Evolutionary conservation across 352 stramenopile genomes (phyloP), one percentile per base, ranked within the genome.

Genomic region (Globisporangium nagaii): DNA sequence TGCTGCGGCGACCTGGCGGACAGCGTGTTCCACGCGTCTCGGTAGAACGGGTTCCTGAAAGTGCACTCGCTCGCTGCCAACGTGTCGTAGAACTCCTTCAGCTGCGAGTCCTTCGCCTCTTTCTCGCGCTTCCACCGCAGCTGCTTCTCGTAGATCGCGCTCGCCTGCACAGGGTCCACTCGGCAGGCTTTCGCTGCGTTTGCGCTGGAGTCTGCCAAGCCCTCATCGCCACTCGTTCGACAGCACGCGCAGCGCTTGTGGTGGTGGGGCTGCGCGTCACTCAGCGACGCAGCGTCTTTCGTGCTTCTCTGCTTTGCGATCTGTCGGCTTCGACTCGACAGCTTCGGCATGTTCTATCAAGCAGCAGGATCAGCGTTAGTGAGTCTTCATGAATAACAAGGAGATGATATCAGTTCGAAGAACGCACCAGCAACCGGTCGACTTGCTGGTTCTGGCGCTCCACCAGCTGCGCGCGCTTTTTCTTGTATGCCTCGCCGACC

Each of bases 41-140:
- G 47, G 39, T 79, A 79, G 8, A 67, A 76, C 28, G 80, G 80
- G 34, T 91, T 91, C 22, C 63, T 62, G 56, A 91, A 91, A 31
- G 63, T 80, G 47, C 80, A 82, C 43, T 70, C 63, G 11, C 56
- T 45, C 39, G 66, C 53, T 32, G 49, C 45, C 28, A 79, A 49
- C 22, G 68, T 58, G n/a, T 80, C 63, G 24, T 76, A 63, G 4
- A 61, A 57, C 25, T 70, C 52, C 24, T 64, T 71, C 15, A 77
- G 65, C n/a, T 75, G 53, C 24, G 34, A 56, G 22, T 63, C 62
- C 40, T 61, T 59, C 2, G 49, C 56, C 25, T 88, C 66, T 30
- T 79, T 86, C 25, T 60, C 49, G 13, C 68, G 51, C 56, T 86
- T 82, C 80, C 80, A 91, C 24, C 68, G 63, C 1, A 88, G 20